phyloP scores from a whole-genome alignment of 306 rosid species.

The Luffa acutangula region DNA sequence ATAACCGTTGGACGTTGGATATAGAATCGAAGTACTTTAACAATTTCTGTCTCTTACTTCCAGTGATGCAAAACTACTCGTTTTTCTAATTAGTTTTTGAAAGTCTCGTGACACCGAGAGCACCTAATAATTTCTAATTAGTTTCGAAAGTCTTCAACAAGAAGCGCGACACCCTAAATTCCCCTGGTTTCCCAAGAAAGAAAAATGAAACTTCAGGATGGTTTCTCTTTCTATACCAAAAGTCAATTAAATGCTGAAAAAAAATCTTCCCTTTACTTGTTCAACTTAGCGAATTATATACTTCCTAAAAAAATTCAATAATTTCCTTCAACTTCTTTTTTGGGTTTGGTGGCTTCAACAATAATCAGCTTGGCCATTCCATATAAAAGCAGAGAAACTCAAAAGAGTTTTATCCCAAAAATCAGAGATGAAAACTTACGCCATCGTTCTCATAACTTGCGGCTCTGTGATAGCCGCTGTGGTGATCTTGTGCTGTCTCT shows the following conservation, averaged over 20 bases:
- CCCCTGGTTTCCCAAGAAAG: not conserved
- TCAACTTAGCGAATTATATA: not conserved
- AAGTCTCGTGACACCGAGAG: too few relatives aligned
- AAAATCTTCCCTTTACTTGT: not conserved
- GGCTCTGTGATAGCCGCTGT: slow-evolving; percentile 3
- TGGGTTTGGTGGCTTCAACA: not conserved
- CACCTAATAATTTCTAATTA: too few relatives aligned
- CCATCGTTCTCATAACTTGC: not conserved
- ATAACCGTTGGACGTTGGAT: too few relatives aligned
- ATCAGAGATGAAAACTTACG: slow-evolving; percentile 8
- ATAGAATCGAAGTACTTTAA: too few relatives aligned
- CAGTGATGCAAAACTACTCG: too few relatives aligned
- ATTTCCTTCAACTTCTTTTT: not conserved
- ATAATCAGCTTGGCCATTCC: not conserved
- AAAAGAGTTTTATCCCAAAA: not conserved
- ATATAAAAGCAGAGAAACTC: not conserved
- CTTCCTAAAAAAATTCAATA: not conserved
- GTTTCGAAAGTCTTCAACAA: too few relatives aligned
- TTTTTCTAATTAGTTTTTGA: too few relatives aligned
- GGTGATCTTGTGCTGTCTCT: not conserved
- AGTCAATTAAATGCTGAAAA: not conserved
- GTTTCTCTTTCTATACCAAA: not conserved
- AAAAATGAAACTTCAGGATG: not conserved
- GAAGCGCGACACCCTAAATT: too few relatives aligned
- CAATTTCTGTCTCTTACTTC: too few relatives aligned